phyloP scores from a whole-genome alignment of 2,329 filamentous ascomycete species.

The Phaeosphaeriaceae sp. region DNA sequence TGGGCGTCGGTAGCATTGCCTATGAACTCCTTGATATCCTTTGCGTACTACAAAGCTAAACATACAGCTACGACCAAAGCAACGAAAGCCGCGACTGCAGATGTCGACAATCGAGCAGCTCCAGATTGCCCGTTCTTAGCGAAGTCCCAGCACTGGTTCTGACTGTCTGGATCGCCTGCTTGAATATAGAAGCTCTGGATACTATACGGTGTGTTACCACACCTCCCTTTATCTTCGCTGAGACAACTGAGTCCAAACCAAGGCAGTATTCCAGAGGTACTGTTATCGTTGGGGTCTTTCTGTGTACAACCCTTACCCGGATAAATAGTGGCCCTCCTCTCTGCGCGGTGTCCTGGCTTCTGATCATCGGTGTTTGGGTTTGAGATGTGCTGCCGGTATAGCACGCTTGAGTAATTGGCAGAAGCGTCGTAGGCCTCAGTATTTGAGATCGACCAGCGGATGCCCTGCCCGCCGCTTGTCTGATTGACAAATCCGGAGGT shows the following conservation, averaged over 20 bases:
- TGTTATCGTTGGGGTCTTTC: conserved; percentile 4
- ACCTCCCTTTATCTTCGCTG: conserved; percentile 1
- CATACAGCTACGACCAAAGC: neutral
- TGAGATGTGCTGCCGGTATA: conserved; percentile 10
- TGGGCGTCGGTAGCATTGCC: too few relatives aligned
- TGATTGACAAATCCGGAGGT: conserved; percentile 12
- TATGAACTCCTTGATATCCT: too few relatives aligned
- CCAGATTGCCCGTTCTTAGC: neutral
- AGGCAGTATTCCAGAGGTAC: neutral
- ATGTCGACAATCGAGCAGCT: neutral
- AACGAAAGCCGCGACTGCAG: neutral
- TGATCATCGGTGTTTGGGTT: neutral
- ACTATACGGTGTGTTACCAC: conserved; percentile 3
- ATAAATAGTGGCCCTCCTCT: conserved; percentile 1
- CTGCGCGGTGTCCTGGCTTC: conserved; percentile 1
- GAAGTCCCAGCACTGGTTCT: neutral
- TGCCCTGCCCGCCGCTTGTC: conserved; percentile 1
- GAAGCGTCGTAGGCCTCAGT: conserved; percentile 1
- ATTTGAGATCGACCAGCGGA: conserved; percentile 7
- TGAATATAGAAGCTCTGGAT: conserved; percentile 11
- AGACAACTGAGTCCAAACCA: conserved; percentile 5
- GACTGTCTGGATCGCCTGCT: neutral
- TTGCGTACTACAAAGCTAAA: neutral
- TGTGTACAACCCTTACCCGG: neutral
- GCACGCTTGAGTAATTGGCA: conserved; percentile 9